Evolutionary conservation across 768 basidiomycete genomes (phyloP).

Genomic region (Suillus fuscotomentosus): DNA sequence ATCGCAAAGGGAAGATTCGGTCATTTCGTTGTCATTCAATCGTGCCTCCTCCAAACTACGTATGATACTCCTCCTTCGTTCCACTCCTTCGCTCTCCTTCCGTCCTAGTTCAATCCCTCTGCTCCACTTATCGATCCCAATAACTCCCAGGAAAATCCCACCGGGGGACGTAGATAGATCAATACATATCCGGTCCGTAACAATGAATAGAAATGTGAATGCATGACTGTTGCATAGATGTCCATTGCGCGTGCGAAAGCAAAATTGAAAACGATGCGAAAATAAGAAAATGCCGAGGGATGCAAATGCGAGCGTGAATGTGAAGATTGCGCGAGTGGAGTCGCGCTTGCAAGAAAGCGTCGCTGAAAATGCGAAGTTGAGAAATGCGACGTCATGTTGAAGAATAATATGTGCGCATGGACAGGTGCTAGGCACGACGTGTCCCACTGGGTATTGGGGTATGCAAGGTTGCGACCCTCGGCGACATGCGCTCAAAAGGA

Average conservation of each 20-base stretch:
- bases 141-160: slow-evolving; percentile 12
- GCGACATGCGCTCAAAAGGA: slow-evolving; percentile 22
- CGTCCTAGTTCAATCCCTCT: slow-evolving; percentile 12
- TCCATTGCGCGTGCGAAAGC: slow-evolving; percentile 24
- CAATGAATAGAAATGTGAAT: slow-evolving; percentile 25
- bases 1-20: slow-evolving; percentile 4
- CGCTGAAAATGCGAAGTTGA: slow-evolving; percentile 20
- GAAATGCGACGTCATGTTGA: slow-evolving; percentile 10
- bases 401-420: slow-evolving; percentile 4
- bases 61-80: slow-evolving; percentile 21
- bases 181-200: slow-evolving; percentile 27
- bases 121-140: slow-evolving; percentile 5
- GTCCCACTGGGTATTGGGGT: slow-evolving; percentile 16
- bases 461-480: slow-evolving; percentile 21
- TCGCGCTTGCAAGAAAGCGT: slow-evolving; percentile 9
- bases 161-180: slow-evolving; percentile 28
- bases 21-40: slow-evolving; percentile 34
- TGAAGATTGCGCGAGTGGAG: slow-evolving; percentile 7
- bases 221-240: slow-evolving; percentile 11
- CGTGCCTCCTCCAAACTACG: slow-evolving; percentile 37
- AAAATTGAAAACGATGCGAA: slow-evolving; percentile 17
- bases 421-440: slow-evolving; percentile 16
- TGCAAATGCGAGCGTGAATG: slow-evolving; percentile 16
- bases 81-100: slow-evolving; percentile 15
- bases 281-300: slow-evolving; percentile 28